Evolutionary conservation across 768 basidiomycete genomes (phyloP), one percentile per base, ranked within the genome.

Genomic region (Lentinula guzmanii): DNA sequence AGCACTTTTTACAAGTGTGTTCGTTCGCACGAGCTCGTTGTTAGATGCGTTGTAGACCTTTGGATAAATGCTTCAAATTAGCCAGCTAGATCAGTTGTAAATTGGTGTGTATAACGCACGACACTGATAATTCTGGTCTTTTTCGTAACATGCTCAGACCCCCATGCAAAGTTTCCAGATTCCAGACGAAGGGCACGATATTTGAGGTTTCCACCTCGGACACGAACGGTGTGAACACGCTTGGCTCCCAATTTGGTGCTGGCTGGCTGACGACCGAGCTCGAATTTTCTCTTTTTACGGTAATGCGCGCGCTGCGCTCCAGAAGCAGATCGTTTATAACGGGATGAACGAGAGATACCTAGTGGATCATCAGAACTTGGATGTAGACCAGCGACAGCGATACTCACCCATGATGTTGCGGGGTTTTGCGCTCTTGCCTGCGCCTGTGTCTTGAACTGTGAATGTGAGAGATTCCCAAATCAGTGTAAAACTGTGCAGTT

Each of bases 261-360:
- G 68, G 97, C 97, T 62, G 97, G 82, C 75, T 98, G 97, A 74
- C 97, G 94, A 74, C 96, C 97, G 71, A 98, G 88, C 85, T 99
- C 97, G 79, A 98, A 98, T 82, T 98, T 98, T 89, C 97, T 89
- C 93, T 98, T 99, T 86, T 99, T 99, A 84, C 96, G 93, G 82
- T 95, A 96, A 80, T 90, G 87, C 69, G 94, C 87, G 70, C 91
- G 89, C 78, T 94, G 91, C 63, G 91, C 93, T 71, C 93, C 96
- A 53, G 93, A 89, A 69, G 85, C 89, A 67, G 94, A 91, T 74
- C 95, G 93, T 81, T 98, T 98, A 85, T 98, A 94, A 75, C 96
- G 86, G 70, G 95, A 96, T 66, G 94, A 86, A 70, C 96, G 90
- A 72, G 96, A 91, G 76, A 98, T 98, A 93, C 95, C 95, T 94